Evolutionary conservation across 345 rosid genomes (phyloP), one percentile per base, ranked within the genome.

Genomic region (Corchorus olitorius): DNA sequence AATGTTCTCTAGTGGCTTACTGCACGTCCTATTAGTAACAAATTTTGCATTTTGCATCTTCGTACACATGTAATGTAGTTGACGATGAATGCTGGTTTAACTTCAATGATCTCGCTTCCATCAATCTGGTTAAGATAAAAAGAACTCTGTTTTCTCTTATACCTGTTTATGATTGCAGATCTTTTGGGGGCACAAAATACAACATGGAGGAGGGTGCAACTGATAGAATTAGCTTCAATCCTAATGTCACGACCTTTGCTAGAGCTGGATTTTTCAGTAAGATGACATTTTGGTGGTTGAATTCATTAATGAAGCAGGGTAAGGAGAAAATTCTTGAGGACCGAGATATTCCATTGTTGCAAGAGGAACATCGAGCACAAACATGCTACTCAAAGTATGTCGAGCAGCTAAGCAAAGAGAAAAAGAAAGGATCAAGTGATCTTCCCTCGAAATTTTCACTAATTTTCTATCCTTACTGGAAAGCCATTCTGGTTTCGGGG

Each of bases 231-330:
- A 27, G 59, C 54, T 75, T 75, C 55, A 39, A 67, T n/a, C 70
- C 62, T 8, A 76, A 80, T 34, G 76, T 81, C 45, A 82, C 91
- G 46, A 81, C 83, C 14, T 89, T 86, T 65, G 80, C 84, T 15
- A 65, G 49, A 68, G 88, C 89, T 39, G 86, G 89, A 14, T 50
- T 79, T 67, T 65, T 86, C 19, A 86, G 85, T 65, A 75, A 14
- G 39, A 65, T 88, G 75, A 75, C 86, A 34, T 86, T 89, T 80
- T 85, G 86, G 88, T 88, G 91, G 91, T 55, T 27, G 27, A 27
- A 27, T 27, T 27, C 27, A 27, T 27, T 27, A 27, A 27, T 27
- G 27, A 27, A 27, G 73, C 75, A 79, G 48, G 89, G 90, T 5
- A 82, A 76, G 39, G 49, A 76, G 72, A 82, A 81, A 79, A 53